Evolutionary conservation across 108 stramenopile species (phyloP).

Genomic region (Cyclotella choctawhatcheeana): DNA sequence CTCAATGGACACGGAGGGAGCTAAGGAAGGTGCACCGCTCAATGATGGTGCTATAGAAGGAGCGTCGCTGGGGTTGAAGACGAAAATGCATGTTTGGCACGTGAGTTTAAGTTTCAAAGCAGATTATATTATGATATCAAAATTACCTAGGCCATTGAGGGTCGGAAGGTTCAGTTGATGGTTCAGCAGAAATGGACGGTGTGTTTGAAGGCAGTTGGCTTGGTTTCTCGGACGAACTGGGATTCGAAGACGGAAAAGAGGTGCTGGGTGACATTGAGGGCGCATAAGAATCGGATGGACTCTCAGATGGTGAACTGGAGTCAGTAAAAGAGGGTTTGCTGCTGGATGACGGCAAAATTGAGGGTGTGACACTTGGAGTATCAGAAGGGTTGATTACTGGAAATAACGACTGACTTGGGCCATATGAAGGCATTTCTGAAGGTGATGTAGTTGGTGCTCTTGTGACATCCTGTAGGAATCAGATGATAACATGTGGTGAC

Average conservation of each 20-base stretch:
- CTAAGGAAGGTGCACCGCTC: slow-evolving; percentile 1
- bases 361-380: neutral
- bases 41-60: neutral
- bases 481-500: no score
- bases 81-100: no score
- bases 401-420: neutral
- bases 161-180: neutral
- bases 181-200: neutral
- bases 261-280: neutral
- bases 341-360: neutral
- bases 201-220: neutral
- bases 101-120: no score
- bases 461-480: slow-evolving; percentile 4
- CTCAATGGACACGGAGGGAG: neutral
- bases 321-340: neutral
- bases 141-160: neutral
- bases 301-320: neutral
- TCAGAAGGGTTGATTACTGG: neutral
- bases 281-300: neutral
- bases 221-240: neutral
- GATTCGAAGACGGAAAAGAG: neutral
- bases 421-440: neutral
- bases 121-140: neutral
- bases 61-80: slow-evolving; percentile 6
- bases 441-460: slow-evolving; percentile 7